phyloP scores from a whole-genome alignment of 2,329 filamentous ascomycete species.

The Cordyceps sp. region DNA sequence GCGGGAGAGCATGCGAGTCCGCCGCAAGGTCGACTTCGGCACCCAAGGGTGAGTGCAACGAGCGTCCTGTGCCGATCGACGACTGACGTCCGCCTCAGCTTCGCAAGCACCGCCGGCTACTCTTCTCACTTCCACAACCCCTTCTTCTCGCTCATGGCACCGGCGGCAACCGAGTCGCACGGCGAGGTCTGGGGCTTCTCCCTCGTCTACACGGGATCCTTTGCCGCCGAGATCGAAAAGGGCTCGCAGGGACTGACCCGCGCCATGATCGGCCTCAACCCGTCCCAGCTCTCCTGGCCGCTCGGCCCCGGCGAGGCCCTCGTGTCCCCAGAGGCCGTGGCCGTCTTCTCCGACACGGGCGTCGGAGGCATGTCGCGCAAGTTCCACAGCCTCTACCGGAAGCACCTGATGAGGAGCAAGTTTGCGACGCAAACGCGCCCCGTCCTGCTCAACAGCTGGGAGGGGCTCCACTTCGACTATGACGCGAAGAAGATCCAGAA shows the following conservation, averaged over 20 bases:
- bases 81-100: constrained; percentile 18
- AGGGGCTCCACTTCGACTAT: constrained; percentile 41
- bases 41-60: constrained; percentile 26
- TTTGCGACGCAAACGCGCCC: constrained; percentile 34
- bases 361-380: constrained; percentile 45
- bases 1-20: constrained; percentile 36
- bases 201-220: constrained; percentile 47
- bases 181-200: constrained; percentile 51
- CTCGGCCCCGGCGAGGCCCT: constrained; percentile 38
- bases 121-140: constrained; percentile 49
- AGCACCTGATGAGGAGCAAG: constrained; percentile 41
- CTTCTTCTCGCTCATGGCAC: constrained; percentile 39
- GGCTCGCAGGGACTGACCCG: constrained; percentile 45
- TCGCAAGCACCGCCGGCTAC: constrained; percentile 43
- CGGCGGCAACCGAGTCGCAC: constrained; percentile 39
- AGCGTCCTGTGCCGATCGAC: not conserved
- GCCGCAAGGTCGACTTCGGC: constrained; percentile 39
- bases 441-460: constrained; percentile 48
- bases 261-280: constrained; percentile 43
- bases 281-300: constrained; percentile 40
- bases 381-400: constrained; percentile 43
- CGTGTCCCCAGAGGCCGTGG: constrained; percentile 44
- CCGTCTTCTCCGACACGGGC: constrained; percentile 41
- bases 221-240: constrained; percentile 42
- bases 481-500: constrained; percentile 37